Base-by-base conservation (phyloP, 169 alveolate species). In the Cryptosporidium canis region DNA sequence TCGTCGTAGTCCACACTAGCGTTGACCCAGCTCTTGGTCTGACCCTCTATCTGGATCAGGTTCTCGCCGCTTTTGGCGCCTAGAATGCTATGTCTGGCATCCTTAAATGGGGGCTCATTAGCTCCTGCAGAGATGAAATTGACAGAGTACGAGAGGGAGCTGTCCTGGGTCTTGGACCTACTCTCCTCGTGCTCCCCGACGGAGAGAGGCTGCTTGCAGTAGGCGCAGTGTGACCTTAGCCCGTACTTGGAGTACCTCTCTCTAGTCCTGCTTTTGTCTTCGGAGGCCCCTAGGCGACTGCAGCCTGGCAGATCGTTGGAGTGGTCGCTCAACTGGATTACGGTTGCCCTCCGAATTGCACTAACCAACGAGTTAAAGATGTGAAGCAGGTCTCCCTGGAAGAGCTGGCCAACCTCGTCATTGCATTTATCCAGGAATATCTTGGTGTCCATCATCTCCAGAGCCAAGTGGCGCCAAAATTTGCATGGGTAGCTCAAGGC, bases 401-500 rank as follows among this genome's bases (percentile, higher is more conserved):
- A 77, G 9, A 77, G 48, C n/a, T 35, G 64, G 3, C 72, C 24
- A 33, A 77, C 44, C n/a, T 77, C 77, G 45, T 55, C 72, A 77
- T 77, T 58, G 66, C 87, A 77, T 55, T 61, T 55, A 77, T 77
- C 61, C 16, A 77, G 39, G 39, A 77, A 77, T 61, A 77, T 29
- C 44, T 63, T 61, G 14, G 77, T 27, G 61, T 77, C 41, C 55
- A 61, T 61, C 87, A 77, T 77, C 27, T 77, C 51, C 8, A 77
- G 29, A 24, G 72, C 72, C 12, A 77, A 45, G 18, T 55, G 72
- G 18, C 72, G 70, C 87, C 87, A 77, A 77, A 77, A 58, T 18
- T 24, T 56, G 18, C 87, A 77, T 58, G 70, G 77, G 3, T 12
- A 55, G 24, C 53, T 70, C 8, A 24, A 21, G 51, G 18, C 43